A percentile compares a stretch with the other conserved stretches of the same genome.
Conservation (phyloP, 2,329 filamentous ascomycete genomes). For the Aspergillus awamori region DNA sequence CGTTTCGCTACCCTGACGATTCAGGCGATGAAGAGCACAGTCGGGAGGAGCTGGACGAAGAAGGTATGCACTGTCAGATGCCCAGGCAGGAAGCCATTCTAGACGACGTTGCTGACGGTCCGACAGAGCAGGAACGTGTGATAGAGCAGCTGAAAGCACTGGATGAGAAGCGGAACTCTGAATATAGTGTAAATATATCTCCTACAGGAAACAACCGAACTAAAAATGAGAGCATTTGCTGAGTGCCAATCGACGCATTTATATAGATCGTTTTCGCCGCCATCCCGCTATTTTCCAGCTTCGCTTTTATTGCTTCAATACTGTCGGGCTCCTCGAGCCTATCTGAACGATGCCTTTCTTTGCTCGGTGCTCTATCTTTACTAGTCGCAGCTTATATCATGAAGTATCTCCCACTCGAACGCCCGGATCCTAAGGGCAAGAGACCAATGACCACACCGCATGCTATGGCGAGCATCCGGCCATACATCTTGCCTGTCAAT, state of each 20-base stretch:
- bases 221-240: background rate
- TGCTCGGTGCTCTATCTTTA: slow-evolving; percentile 41
- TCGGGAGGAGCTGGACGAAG: slow-evolving; percentile 71
- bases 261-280: slow-evolving; percentile 38
- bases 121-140: slow-evolving; percentile 46
- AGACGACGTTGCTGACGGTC: background rate
- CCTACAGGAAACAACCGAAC: background rate
- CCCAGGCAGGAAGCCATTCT: background rate
- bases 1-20: slow-evolving; percentile 74
- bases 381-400: slow-evolving; percentile 43
- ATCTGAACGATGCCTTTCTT: slow-evolving; percentile 30
- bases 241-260: slow-evolving; percentile 7
- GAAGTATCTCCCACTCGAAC: slow-evolving; percentile 32
- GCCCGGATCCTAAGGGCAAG: slow-evolving; percentile 34
- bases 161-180: slow-evolving; percentile 43
- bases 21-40: slow-evolving; percentile 56
- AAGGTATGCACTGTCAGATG: slow-evolving; percentile 56
- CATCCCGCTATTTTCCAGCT: slow-evolving; percentile 37
- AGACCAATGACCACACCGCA: slow-evolving; percentile 28
- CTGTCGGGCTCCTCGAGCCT: slow-evolving; percentile 25
- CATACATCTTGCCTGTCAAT: slow-evolving; percentile 33
- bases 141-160: slow-evolving; percentile 41
- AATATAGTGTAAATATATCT: slow-evolving; percentile 42
- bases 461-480: slow-evolving; percentile 22
- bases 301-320: slow-evolving; percentile 37